A percentile compares a stretch with the other conserved stretches of the same genome.
Evolutionary conservation across 192 early-diverging fungal genomes (phyloP).

Genomic region (Umbelopsis sp.): DNA sequence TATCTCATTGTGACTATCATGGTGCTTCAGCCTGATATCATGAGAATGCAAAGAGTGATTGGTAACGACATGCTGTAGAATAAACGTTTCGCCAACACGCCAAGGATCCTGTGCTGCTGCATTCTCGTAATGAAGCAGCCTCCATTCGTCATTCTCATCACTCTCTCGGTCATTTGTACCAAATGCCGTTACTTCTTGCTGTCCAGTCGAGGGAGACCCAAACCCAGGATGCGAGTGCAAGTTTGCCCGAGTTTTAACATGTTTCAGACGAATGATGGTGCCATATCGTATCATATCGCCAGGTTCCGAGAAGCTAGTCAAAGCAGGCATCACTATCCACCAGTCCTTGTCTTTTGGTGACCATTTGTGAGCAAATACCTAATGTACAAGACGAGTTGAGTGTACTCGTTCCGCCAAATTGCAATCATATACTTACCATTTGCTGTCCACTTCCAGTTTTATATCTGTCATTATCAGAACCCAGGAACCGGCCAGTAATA

Average conservation of each 20-base stretch:
- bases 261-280: conserved; percentile 54
- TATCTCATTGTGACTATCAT: conserved; percentile 51
- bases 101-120: conserved; percentile 47
- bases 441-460: conserved; percentile 56
- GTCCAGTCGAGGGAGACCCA: conserved; percentile 47
- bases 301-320: conserved; percentile 38
- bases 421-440: conserved; percentile 20
- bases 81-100: conserved; percentile 46
- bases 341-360: conserved; percentile 41
- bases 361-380: conserved; percentile 54
- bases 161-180: conserved; percentile 47
- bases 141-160: conserved; percentile 63
- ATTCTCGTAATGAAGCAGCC: conserved; percentile 51
- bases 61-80: conserved; percentile 54
- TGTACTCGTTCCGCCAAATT: too few relatives aligned
- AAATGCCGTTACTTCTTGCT: conserved; percentile 60
- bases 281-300: conserved; percentile 50
- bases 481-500: conserved; percentile 56
- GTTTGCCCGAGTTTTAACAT: conserved; percentile 51
- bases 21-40: conserved; percentile 32
- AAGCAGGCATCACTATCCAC: conserved; percentile 60
- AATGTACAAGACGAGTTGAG: not conserved
- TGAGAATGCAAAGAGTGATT: conserved; percentile 49
- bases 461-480: conserved; percentile 47
- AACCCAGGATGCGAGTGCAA: conserved; percentile 59